A percentile compares a stretch with the other conserved stretches of the same genome.
Evolutionary conservation across 139 green algal species (phyloP).

Genomic region (Limnomonas spitsbergensis): DNA sequence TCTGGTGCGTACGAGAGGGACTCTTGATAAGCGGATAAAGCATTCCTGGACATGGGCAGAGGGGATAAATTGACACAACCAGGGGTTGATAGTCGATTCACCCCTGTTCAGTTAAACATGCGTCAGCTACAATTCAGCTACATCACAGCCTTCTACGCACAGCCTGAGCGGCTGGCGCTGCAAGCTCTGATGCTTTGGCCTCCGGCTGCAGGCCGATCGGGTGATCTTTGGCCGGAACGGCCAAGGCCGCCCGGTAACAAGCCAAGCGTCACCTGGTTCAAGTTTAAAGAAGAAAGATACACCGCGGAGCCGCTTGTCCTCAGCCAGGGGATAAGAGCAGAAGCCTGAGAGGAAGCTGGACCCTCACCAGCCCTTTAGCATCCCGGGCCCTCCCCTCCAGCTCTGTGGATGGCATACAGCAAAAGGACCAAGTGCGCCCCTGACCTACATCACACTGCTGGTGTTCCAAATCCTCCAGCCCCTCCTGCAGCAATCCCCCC

Average conservation of each 20-base stretch:
- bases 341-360: background rate
- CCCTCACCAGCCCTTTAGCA: too few species aligned
- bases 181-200: background rate
- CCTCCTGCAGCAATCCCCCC: slow-evolving; percentile 16
- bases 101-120: too few species aligned
- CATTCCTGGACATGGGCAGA: slow-evolving; percentile 37
- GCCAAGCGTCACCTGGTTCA: too few species aligned
- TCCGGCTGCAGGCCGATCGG: background rate
- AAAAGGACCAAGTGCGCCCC: background rate
- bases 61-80: background rate
- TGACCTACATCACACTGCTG: background rate
- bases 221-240: background rate
- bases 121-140: too few species aligned
- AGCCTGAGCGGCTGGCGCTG: too few species aligned
- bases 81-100: too few species aligned
- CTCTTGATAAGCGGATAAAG: slow-evolving; percentile 78
- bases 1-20: slow-evolving; percentile 76
- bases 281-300: too few species aligned
- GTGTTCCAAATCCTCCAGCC: too few species aligned
- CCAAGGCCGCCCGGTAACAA: too few species aligned
- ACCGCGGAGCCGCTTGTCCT: too few species aligned
- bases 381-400: too few species aligned
- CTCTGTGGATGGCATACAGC: background rate
- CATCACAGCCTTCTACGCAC: too few species aligned
- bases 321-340: background rate